phyloP scores from a whole-genome alignment of 148 eudicot species.

The Fagopyrum esculentum region DNA sequence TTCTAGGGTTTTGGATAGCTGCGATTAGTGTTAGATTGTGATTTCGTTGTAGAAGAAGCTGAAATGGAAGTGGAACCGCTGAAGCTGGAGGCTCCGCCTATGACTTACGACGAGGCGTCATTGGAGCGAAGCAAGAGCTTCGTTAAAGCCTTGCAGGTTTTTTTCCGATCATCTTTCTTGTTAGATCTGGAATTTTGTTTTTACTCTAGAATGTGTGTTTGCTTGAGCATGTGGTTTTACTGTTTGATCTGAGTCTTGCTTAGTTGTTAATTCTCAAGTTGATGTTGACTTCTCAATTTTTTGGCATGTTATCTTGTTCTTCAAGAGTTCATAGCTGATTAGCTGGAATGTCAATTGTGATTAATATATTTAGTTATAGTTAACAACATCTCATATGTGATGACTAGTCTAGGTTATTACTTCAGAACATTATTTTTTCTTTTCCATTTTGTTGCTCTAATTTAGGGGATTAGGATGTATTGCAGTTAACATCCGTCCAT shows the following conservation, averaged over 20 bases:
- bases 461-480: no score
- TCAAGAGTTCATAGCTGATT: no score
- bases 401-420: no score
- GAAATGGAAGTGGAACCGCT: slow-evolving; percentile 21
- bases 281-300: not conserved
- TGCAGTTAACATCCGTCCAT: no score
- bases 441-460: no score
- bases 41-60: not conserved
- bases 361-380: not conserved
- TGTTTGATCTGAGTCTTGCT: not conserved
- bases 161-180: not conserved
- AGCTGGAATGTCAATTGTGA: not conserved
- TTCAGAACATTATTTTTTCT: no score
- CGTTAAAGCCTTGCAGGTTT: slow-evolving; percentile 45
- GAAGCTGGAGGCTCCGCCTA: slow-evolving; percentile 11
- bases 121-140: slow-evolving; percentile 43
- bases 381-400: no score
- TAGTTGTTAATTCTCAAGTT: not conserved
- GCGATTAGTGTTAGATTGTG: not conserved
- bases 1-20: not conserved
- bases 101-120: slow-evolving; percentile 36
- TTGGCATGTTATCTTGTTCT: not conserved
- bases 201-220: not conserved
- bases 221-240: not conserved
- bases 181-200: not conserved